Evolutionary conservation across 2,329 filamentous ascomycete genomes (phyloP).

Genomic region (Chaetomiaceae sp.): DNA sequence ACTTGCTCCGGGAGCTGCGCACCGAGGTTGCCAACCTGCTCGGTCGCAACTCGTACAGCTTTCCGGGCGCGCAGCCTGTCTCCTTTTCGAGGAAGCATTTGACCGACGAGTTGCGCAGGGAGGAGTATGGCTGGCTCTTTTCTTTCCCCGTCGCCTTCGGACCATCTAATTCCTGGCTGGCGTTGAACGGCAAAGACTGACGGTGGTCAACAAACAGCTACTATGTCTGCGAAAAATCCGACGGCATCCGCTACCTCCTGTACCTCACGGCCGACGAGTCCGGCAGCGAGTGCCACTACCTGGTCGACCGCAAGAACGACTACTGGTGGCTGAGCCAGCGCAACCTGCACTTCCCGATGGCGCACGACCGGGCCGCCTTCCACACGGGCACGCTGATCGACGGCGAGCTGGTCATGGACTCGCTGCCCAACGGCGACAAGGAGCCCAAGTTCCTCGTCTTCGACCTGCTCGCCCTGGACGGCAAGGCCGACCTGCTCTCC

Average conservation of each 20-base stretch:
- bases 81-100: constrained; percentile 82
- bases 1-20: constrained; percentile 58
- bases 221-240: constrained; percentile 97
- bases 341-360: constrained; percentile 74
- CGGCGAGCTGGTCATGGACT: constrained; percentile 87
- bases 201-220: constrained; percentile 52
- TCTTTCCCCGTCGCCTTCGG: not conserved
- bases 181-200: not conserved
- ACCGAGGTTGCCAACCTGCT: constrained; percentile 71
- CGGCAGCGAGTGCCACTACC: constrained; percentile 68
- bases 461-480: constrained; percentile 81
- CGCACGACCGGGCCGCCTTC: constrained; percentile 59
- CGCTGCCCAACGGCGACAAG: constrained; percentile 58
- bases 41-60: constrained; percentile 60
- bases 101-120: constrained; percentile 63
- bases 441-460: constrained; percentile 87
- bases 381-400: constrained; percentile 82
- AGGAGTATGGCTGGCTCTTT: constrained; percentile 54
- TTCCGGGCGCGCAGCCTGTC: constrained; percentile 91
- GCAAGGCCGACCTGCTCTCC: constrained; percentile 59
- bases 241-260: constrained; percentile 91
- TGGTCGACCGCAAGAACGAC: constrained; percentile 97
- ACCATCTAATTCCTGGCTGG: not conserved
- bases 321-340: constrained; percentile 76
- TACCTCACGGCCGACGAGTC: constrained; percentile 69